Evolutionary conservation across 768 basidiomycete species (phyloP), one percentile per base, ranked within the genome.

Genomic region (Boletellus emodensis): DNA sequence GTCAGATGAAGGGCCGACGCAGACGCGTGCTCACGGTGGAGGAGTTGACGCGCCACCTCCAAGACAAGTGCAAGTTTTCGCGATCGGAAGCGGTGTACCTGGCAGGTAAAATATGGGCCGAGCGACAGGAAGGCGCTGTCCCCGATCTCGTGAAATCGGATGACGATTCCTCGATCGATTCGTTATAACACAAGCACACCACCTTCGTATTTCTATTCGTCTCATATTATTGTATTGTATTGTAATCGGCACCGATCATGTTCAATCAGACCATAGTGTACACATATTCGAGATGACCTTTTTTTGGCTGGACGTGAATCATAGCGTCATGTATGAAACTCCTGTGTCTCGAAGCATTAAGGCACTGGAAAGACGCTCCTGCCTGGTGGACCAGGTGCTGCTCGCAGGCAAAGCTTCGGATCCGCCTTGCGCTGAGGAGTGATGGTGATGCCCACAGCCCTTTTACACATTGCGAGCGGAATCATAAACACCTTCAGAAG

Each of bases 61-160:
- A 64, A 41, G 49, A 57, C 0, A 54, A 32, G 32, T 66, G 61
- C 61, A 56, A 36, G 6, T 64, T 64, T 45, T 51, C 61, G 11
- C 47, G 39, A 13, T 28, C 46, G 7, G 63, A 66, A 37, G 64
- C 59, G 14, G 37, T n/a, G 28, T 51, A 61, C 22, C 42, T 66
- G 36, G 64, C 62, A 1, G 11, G 22, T 10, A 64, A 54, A 40
- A 65, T 65, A 52, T 63, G 58, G 63, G 52, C 41, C 20, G 54
- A 47, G 44, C 50, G 62, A 37, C 39, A 49, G 51, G 61, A 65
- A 35, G 47, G 40, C 37, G 40, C 41, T 1, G 61, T 58, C 0
- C 62, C 62, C 1, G 56, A 63, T 22, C 63, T 60, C 22, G 58
- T 65, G 30, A 65, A 65, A 49, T 52, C 46, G 8, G 54, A 58